A percentile compares a stretch with the other conserved stretches of the same genome.
phyloP scores from a whole-genome alignment of 2,329 filamentous ascomycete species.

The Aspergillus clavatus region DNA sequence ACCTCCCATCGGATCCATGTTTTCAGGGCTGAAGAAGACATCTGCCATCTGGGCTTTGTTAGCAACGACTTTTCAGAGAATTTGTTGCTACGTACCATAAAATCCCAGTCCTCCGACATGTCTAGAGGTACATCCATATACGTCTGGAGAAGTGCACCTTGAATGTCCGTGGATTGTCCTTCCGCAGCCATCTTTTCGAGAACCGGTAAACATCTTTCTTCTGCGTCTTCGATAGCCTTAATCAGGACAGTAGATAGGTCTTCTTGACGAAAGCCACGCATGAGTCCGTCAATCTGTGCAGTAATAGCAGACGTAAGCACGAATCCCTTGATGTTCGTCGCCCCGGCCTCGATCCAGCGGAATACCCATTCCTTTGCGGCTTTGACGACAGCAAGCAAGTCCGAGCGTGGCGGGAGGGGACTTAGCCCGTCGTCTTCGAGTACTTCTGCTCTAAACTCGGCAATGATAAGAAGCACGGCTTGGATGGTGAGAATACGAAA shows the following conservation, averaged over 20 bases:
- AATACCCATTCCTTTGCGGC: conserved; percentile 42
- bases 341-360: conserved; percentile 43
- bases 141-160: conserved; percentile 16
- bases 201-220: conserved; percentile 20
- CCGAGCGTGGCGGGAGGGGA: conserved; percentile 21
- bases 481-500: conserved; percentile 17
- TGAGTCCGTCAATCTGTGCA: conserved; percentile 43
- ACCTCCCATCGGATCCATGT: conserved; percentile 17
- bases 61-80: background rate
- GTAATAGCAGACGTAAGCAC: conserved; percentile 40
- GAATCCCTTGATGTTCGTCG: conserved; percentile 54
- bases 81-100: conserved; percentile 32
- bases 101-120: conserved; percentile 41
- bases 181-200: conserved; percentile 20
- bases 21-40: conserved; percentile 21
- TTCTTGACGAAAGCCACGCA: conserved; percentile 31
- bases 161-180: conserved; percentile 4
- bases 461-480: conserved; percentile 18
- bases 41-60: conserved; percentile 25
- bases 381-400: conserved; percentile 31
- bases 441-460: conserved; percentile 25
- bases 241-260: conserved; percentile 35
- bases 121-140: conserved; percentile 23
- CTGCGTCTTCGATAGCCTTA: conserved; percentile 34
- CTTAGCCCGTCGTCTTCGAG: conserved; percentile 25